Percentiles rank a stretch among this genome's conserved stretches.
Conservation (phyloP, 805 yeast genomes). For the Diddensiella transvaalensis region DNA sequence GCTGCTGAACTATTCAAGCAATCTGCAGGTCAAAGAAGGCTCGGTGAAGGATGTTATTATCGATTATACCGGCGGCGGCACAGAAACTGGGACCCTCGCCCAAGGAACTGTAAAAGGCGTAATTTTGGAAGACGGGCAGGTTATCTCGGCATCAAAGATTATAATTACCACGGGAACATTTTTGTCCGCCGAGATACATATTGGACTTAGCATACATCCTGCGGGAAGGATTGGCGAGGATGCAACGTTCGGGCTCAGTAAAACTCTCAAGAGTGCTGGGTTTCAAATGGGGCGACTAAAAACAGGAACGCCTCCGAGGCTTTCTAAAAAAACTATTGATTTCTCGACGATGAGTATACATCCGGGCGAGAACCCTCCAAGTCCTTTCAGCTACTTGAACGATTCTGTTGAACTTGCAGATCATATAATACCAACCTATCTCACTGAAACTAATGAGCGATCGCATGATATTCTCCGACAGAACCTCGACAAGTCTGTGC, state of each 20-base stretch:
- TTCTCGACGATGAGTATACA: slow-evolving; percentile 62
- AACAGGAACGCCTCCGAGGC: slow-evolving; percentile 96
- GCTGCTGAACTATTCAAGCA: slow-evolving; percentile 49
- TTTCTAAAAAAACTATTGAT: slow-evolving; percentile 68
- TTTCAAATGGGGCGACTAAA: slow-evolving; percentile 84
- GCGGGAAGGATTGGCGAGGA: slow-evolving; percentile 93
- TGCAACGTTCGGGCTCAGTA: slow-evolving; percentile 84
- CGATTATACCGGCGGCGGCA: slow-evolving; percentile 34
- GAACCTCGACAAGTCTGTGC: slow-evolving; percentile 80
- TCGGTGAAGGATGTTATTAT: slow-evolving; percentile 83
- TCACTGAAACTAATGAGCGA: slow-evolving; percentile 71
- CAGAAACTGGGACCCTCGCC: slow-evolving; percentile 2
- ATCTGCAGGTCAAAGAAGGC: slow-evolving; percentile 61
- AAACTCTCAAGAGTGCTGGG: slow-evolving; percentile 71
- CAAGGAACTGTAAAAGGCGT: slow-evolving; percentile 62
- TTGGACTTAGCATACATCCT: slow-evolving; percentile 75
- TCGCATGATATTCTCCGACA: slow-evolving; percentile 65
- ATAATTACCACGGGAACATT: slow-evolving; percentile 96
- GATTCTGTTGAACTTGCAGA: slow-evolving; percentile 56
- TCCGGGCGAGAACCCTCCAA: slow-evolving; percentile 78
- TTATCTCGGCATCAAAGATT: slow-evolving; percentile 60
- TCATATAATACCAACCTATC: slow-evolving; percentile 64
- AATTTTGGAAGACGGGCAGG: slow-evolving; percentile 60
- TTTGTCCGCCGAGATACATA: slow-evolving; percentile 88
- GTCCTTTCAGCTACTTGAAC: slow-evolving; percentile 85